These are phyloP conservation scores for Paraconiothyrium sp. DNA, from an alignment of 2,329 filamentous ascomycete species.

Conservation along the genomic window DNA sequence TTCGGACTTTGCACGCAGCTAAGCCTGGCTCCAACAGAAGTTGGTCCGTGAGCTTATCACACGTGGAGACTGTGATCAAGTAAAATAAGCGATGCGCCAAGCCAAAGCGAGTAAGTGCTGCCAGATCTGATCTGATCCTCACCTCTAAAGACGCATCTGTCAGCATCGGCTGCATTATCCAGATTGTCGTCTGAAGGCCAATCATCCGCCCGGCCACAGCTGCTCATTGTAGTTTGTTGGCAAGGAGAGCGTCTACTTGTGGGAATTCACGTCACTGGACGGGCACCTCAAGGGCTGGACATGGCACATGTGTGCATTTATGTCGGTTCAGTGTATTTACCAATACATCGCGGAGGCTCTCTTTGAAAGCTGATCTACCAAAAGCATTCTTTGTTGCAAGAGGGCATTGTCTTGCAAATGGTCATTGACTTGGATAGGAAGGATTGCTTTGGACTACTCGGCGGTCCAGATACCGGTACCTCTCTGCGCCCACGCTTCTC, in stretches of 20 bases:
- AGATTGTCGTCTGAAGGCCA: background rate
- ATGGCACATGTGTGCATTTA: background rate
- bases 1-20: background rate
- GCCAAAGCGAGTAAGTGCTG: background rate
- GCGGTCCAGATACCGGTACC: conserved; percentile 3
- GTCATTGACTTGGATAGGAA: no score
- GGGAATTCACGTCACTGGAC: no score
- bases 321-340: background rate
- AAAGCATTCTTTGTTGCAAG: no score
- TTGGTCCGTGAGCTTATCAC: conserved; percentile 1
- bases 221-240: background rate
- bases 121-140: background rate
- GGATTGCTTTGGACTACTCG: background rate
- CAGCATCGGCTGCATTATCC: background rate
- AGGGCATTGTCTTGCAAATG: no score
- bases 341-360: no score
- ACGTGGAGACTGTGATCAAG: background rate
- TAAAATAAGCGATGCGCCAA: background rate
- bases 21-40: background rate
- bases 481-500: background rate
- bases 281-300: no score
- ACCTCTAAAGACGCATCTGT: background rate
- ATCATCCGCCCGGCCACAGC: background rate
- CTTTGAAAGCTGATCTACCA: no score
- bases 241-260: background rate